Percentiles rank a stretch among this genome's conserved stretches.
Evolutionary conservation across 352 stramenopile species (phyloP).

Genomic region (Phytophthora rubi): DNA sequence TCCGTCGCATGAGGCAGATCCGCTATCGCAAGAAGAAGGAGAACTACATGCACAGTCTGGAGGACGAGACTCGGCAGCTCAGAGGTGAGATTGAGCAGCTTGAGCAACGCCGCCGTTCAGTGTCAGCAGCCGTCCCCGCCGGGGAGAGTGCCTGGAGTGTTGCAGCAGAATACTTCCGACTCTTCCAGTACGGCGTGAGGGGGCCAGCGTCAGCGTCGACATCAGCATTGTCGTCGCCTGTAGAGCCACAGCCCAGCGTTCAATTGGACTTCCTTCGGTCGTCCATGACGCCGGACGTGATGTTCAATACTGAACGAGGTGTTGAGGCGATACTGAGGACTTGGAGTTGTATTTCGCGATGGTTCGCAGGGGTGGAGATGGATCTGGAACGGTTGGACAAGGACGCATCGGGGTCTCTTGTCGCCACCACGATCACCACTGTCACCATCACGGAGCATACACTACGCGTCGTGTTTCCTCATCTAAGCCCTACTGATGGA

Average conservation of each 20-base stretch:
- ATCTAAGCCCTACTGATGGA: not conserved
- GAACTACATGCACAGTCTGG: slow-evolving; percentile 2
- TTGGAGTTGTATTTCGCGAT: slow-evolving; percentile 18
- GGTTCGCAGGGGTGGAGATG: slow-evolving; percentile 19
- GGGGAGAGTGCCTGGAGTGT: not conserved
- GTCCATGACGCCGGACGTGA: slow-evolving; percentile 14
- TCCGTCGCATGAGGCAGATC: slow-evolving; percentile 1
- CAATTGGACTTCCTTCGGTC: slow-evolving; percentile 15
- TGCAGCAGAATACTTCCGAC: not conserved
- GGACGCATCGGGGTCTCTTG: not conserved
- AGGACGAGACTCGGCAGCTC: not conserved
- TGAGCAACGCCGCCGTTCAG: not conserved
- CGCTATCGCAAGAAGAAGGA: slow-evolving; percentile 7
- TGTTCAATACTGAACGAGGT: slow-evolving; percentile 18
- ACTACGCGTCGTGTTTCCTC: slow-evolving; percentile 13
- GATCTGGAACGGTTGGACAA: slow-evolving; percentile 16
- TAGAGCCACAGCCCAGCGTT: not conserved
- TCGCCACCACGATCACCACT: slow-evolving; percentile 1
- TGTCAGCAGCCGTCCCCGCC: not conserved
- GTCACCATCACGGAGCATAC: slow-evolving; percentile 17
- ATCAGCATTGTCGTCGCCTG: not conserved
- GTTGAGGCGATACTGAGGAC: slow-evolving; percentile 12
- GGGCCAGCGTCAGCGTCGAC: not conserved
- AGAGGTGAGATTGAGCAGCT: slow-evolving; percentile 3
- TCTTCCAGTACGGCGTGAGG: not conserved